phyloP scores from a whole-genome alignment of 2,329 filamentous ascomycete genomes.

The Aspergillus ochraceus region DNA sequence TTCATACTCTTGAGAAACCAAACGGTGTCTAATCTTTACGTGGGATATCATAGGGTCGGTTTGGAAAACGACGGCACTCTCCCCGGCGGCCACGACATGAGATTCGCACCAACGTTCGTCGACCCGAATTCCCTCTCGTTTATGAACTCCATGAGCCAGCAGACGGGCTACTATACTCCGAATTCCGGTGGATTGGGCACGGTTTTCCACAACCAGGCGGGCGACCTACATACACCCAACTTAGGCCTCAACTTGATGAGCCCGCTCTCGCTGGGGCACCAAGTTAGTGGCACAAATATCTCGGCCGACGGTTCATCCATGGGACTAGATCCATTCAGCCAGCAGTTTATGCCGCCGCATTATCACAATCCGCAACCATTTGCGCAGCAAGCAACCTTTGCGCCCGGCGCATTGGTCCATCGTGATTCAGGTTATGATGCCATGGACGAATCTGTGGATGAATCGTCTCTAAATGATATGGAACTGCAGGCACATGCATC shows the following conservation, averaged over 20 bases:
- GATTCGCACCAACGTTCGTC: slow-evolving; percentile 84
- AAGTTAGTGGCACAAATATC: slow-evolving; percentile 61
- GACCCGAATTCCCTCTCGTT: slow-evolving; percentile 85
- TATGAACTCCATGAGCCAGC: slow-evolving; percentile 73
- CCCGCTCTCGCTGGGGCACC: slow-evolving; percentile 74
- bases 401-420: slow-evolving; percentile 77
- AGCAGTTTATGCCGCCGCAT: slow-evolving; percentile 55
- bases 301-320: slow-evolving; percentile 61
- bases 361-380: slow-evolving; percentile 73
- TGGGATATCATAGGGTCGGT: slow-evolving; percentile 46
- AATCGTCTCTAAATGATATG: slow-evolving; percentile 62
- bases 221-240: slow-evolving; percentile 82
- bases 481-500: slow-evolving; percentile 53
- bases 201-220: slow-evolving; percentile 78
- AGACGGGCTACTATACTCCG: slow-evolving; percentile 82
- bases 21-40: not conserved
- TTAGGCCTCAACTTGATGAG: slow-evolving; percentile 74
- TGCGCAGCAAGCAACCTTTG: slow-evolving; percentile 61
- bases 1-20: not conserved
- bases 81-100: slow-evolving; percentile 77
- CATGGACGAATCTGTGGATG: slow-evolving; percentile 68
- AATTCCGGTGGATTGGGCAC: slow-evolving; percentile 76
- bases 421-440: slow-evolving; percentile 78
- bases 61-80: slow-evolving; percentile 79
- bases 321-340: slow-evolving; percentile 67